Base-by-base conservation (phyloP, 1,139 yeast genomes). In the Geotrichum reessii region DNA sequence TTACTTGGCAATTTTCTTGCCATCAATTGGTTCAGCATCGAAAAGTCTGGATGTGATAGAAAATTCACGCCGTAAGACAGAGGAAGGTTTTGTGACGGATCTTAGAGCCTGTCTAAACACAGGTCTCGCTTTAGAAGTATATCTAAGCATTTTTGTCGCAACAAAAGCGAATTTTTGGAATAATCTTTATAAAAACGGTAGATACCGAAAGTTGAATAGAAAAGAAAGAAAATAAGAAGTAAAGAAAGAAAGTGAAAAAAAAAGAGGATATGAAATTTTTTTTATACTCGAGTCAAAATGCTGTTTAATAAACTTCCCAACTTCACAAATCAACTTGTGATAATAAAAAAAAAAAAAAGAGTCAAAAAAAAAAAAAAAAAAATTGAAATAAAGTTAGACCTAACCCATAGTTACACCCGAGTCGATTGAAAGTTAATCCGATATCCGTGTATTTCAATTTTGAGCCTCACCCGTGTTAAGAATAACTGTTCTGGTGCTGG, bases 1-100 rank as follows among this genome's bases (percentile, higher is more conserved):
- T 50, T 61, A 69, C 73, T 79, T 77, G 62, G 95, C 91, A 67
- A 85, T 79, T 58, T 82, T 80, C 73, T 84, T 87, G 52, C 95
- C 95, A 73, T 87, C 90, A 63, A 87, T 85, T 58, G 78, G 63
- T 62, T 72, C 68, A 19, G 74, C 75, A 63, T 63, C 59, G 19
- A 62, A 44, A 1, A 59, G 37, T 46, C 57, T 51, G 14, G 61
- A 33, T 14, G 63, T 44, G 19, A 55, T 22, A 7, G 59, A 53
- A 24, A 61, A 59, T 40, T 33, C 47, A 40, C 63, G 62, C 46
- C 52, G 47, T 17, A 56, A 49, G 21, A 47, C 48, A 28, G 31
- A 27, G 27, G 52, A 9, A 7, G 51, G 40, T 40, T 48, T 54
- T 24, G 51, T n/a, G 31, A 40, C 21, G 11, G 57, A 54, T 48